phyloP scores from a whole-genome alignment of 2,329 filamentous ascomycete genomes.

The Polychaeton citri region DNA sequence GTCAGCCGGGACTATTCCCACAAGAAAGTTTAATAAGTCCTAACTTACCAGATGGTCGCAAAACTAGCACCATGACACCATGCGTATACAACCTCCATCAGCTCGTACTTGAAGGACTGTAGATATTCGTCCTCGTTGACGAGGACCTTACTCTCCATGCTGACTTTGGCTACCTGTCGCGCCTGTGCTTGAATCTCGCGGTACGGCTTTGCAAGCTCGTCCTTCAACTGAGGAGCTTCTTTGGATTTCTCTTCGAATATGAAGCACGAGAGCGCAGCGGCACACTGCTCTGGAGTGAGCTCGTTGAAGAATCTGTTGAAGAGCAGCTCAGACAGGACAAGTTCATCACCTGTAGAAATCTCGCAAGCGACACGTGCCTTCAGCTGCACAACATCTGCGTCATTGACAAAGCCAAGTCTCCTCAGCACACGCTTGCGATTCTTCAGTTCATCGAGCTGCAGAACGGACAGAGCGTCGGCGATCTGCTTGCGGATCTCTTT shows the following conservation, averaged over 20 bases:
- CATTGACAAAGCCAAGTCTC: conserved; percentile 89
- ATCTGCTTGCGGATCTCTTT: conserved; percentile 84
- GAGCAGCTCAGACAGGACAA: conserved; percentile 81
- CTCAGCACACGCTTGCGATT: conserved; percentile 89
- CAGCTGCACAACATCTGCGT: conserved; percentile 85
- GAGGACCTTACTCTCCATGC: conserved; percentile 82
- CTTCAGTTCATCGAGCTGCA: conserved; percentile 92
- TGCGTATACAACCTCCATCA: conserved; percentile 90
- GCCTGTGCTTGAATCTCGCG: conserved; percentile 80
- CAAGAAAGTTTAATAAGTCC: background rate
- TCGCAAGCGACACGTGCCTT: conserved; percentile 97
- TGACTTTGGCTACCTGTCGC: conserved; percentile 79
- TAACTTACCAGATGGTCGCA: conserved; percentile 79
- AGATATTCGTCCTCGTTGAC: conserved; percentile 95
- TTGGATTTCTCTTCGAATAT: conserved; percentile 96
- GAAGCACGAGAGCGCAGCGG: conserved; percentile 79
- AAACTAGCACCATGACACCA: conserved; percentile 90
- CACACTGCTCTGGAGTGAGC: conserved; percentile 73
- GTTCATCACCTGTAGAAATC: conserved; percentile 91
- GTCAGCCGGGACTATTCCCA: conserved; percentile 2
- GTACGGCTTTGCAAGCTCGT: conserved; percentile 76
- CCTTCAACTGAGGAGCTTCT: conserved; percentile 55
- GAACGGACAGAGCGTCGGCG: conserved; percentile 67
- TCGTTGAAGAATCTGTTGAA: conserved; percentile 99
- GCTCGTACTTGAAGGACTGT: conserved; percentile 75